These are phyloP conservation scores for Houttuynia cordata DNA, from an alignment of 164 flowering plant genomes.

Conservation along the genomic window DNA sequence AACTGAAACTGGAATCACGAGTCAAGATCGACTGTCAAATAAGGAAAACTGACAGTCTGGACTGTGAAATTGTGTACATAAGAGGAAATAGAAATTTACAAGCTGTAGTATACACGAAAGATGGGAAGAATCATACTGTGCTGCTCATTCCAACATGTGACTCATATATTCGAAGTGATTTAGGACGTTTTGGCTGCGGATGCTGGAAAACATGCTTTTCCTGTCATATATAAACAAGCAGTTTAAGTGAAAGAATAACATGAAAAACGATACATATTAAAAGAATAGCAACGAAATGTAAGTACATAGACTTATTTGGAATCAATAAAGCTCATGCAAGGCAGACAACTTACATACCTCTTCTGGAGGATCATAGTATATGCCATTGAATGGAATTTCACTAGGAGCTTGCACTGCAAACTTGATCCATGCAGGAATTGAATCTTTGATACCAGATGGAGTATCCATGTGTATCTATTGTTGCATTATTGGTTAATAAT, in stretches of 20 bases:
- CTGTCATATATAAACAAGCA: slow-evolving; percentile 24
- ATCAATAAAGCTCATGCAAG: too few relatives aligned
- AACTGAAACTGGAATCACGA: too few relatives aligned
- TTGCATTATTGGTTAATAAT: not conserved
- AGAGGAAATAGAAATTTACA: too few relatives aligned
- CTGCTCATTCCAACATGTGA: slow-evolving; percentile 99
- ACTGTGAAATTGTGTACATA: too few relatives aligned
- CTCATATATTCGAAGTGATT: slow-evolving; percentile 88
- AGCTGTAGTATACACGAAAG: not conserved
- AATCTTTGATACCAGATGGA: slow-evolving; percentile 87
- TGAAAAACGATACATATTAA: not conserved
- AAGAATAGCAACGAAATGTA: not conserved
- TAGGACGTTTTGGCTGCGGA: slow-evolving; percentile 81
- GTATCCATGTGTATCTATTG: slow-evolving; percentile 92
- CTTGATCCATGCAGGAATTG: slow-evolving; percentile 98
- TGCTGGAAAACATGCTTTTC: slow-evolving; percentile 76
- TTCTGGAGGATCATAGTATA: slow-evolving; percentile 93
- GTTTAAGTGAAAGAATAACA: not conserved
- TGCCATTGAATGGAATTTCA: slow-evolving; percentile 91
- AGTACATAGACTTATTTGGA: too few relatives aligned
- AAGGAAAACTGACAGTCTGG: too few relatives aligned
- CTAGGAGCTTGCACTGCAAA: slow-evolving; percentile 96
- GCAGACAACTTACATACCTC: slow-evolving; percentile 43
- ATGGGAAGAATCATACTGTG: slow-evolving; percentile 36
- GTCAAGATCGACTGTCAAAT: too few relatives aligned